Evolutionary conservation across 139 green algal species (phyloP).

Genomic region (Volvox africanus): DNA sequence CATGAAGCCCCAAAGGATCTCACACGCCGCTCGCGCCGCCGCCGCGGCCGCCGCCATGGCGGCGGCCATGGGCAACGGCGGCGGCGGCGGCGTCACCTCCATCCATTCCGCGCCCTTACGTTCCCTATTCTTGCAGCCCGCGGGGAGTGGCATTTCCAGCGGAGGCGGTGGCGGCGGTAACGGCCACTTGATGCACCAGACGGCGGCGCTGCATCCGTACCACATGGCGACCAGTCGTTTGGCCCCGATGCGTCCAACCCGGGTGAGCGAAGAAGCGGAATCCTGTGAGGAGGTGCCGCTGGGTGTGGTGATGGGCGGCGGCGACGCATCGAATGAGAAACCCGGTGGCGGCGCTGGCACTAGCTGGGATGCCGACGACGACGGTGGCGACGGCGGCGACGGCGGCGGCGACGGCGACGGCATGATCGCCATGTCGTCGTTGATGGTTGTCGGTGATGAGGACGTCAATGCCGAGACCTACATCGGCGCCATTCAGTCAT

Average conservation of each 20-base stretch:
- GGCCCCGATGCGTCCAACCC: background rate
- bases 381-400: no score
- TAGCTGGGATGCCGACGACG: background rate
- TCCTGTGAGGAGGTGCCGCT: background rate
- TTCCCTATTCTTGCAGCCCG: background rate
- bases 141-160: background rate
- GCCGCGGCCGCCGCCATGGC: constrained; percentile 16
- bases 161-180: background rate
- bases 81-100: background rate
- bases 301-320: background rate
- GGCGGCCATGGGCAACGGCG: background rate
- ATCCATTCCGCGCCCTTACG: constrained; percentile 17
- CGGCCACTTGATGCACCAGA: background rate
- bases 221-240: constrained; percentile 2
- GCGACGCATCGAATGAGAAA: background rate
- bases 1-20: constrained; percentile 26
- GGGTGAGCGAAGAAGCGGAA: background rate
- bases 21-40: background rate
- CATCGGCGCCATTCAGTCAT: background rate
- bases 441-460: background rate
- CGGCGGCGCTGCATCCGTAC: background rate
- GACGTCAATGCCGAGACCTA: background rate
- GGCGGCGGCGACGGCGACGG: background rate
- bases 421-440: background rate
- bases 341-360: background rate